Conservation (phyloP, 75 land plant species). For the Pinus taeda region DNA sequence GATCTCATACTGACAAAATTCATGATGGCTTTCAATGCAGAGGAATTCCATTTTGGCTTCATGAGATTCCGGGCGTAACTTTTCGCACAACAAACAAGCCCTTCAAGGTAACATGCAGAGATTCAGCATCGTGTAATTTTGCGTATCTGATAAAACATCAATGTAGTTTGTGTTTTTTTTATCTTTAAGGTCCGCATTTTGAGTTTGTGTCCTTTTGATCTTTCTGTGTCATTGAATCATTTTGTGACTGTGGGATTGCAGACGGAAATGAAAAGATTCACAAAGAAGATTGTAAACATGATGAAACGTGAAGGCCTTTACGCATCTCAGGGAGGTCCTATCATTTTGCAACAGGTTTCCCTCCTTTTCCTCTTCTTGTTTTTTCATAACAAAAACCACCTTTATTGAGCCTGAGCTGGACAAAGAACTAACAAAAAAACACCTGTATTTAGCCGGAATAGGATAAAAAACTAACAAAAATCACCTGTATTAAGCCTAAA, state of each 20-base stretch:
- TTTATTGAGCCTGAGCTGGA: too few relatives aligned
- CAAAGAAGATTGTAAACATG: conserved; percentile 68
- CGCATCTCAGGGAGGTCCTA: conserved; percentile 74
- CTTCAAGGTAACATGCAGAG: conserved; percentile 49
- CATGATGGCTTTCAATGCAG: conserved; percentile 20
- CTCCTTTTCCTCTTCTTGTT: not conserved
- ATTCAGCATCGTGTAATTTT: too few relatives aligned
- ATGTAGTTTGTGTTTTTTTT: too few relatives aligned
- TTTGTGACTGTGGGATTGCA: conserved; percentile 13
- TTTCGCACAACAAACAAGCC: conserved; percentile 65
- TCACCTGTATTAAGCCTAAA: too few relatives aligned
- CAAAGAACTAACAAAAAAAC: too few relatives aligned
- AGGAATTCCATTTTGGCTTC: conserved; percentile 84
- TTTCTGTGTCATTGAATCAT: not conserved
- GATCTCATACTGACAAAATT: too few relatives aligned
- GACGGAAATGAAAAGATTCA: conserved; percentile 61
- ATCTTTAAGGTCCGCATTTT: too few relatives aligned
- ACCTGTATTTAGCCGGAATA: too few relatives aligned
- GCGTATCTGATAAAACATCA: too few relatives aligned
- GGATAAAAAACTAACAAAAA: too few relatives aligned
- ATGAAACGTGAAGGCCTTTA: conserved; percentile 56
- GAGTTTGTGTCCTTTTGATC: not conserved
- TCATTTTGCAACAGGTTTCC: conserved; percentile 63
- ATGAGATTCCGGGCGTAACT: conserved; percentile 38
- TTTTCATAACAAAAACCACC: too few relatives aligned